These are phyloP conservation scores for Eimeria tenella DNA, from an alignment of 169 alveolate species.

Conservation along the genomic window DNA sequence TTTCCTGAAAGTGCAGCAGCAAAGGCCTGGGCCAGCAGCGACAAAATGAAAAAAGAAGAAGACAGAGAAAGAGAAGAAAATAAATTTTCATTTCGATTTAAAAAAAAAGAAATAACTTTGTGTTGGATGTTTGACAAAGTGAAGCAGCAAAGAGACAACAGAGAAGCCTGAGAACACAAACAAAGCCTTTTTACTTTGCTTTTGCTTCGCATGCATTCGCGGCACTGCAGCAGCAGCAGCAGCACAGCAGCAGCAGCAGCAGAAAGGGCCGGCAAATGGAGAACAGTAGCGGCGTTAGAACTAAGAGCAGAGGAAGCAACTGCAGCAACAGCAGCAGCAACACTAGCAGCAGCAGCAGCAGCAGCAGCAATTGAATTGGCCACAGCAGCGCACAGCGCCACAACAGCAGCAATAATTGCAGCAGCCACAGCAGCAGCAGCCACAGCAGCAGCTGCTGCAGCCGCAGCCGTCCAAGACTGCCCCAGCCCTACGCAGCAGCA, in stretches of 20 bases:
- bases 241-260: not conserved
- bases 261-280: not conserved
- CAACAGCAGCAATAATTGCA: too few species aligned
- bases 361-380: not conserved
- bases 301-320: too few species aligned
- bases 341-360: not conserved
- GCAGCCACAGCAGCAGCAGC: conserved; percentile 16
- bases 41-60: not conserved
- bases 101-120: conserved; percentile 12
- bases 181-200: not conserved
- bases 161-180: not conserved
- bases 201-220: not conserved
- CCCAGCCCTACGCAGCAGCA: not conserved
- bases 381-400: not conserved
- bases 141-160: conserved; percentile 9
- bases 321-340: not conserved
- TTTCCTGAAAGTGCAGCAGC: not conserved
- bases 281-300: not conserved
- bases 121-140: not conserved
- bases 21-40: not conserved
- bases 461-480: not conserved
- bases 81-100: not conserved
- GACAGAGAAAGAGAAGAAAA: not conserved
- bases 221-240: not conserved
- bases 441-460: not conserved